phyloP scores from a whole-genome alignment of 2,329 filamentous ascomycete genomes.

The Penicillium sp. region DNA sequence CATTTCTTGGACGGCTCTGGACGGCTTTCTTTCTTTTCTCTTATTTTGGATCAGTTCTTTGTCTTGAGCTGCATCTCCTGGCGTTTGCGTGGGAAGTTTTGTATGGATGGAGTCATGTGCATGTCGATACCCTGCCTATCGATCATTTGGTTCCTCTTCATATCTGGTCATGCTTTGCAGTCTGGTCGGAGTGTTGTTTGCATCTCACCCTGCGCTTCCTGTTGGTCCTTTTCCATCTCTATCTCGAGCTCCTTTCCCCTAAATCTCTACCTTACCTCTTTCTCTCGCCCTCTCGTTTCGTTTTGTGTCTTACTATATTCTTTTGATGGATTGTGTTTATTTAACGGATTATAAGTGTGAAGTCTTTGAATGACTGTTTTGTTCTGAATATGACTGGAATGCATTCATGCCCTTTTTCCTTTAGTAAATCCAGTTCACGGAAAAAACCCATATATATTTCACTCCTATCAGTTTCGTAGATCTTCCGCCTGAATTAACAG shows the following conservation, averaged over 20 bases:
- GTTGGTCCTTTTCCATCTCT: not conserved
- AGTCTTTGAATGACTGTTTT: slow-evolving; percentile 11
- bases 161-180: slow-evolving; percentile 25
- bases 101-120: slow-evolving; percentile 31
- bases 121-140: slow-evolving; percentile 37
- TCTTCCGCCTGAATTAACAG: too few relatives aligned
- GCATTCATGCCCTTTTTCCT: slow-evolving; percentile 1
- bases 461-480: too few relatives aligned
- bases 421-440: too few relatives aligned
- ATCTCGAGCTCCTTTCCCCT: not conserved
- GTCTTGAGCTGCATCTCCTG: slow-evolving; percentile 30
- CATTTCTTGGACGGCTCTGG: not conserved
- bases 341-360: slow-evolving; percentile 13
- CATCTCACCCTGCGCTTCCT: not conserved
- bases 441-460: too few relatives aligned
- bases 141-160: slow-evolving; percentile 17
- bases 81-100: slow-evolving; percentile 28
- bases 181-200: slow-evolving; percentile 13
- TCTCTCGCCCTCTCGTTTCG: slow-evolving; percentile 10
- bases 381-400: slow-evolving; percentile 21
- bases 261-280: not conserved
- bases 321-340: slow-evolving; percentile 18
- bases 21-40: slow-evolving; percentile 16
- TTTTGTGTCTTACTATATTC: slow-evolving; percentile 27
- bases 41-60: slow-evolving; percentile 13